These are phyloP conservation scores for Pichia terricola DNA, from an alignment of 1,139 yeast genomes.

Conservation along the genomic window DNA sequence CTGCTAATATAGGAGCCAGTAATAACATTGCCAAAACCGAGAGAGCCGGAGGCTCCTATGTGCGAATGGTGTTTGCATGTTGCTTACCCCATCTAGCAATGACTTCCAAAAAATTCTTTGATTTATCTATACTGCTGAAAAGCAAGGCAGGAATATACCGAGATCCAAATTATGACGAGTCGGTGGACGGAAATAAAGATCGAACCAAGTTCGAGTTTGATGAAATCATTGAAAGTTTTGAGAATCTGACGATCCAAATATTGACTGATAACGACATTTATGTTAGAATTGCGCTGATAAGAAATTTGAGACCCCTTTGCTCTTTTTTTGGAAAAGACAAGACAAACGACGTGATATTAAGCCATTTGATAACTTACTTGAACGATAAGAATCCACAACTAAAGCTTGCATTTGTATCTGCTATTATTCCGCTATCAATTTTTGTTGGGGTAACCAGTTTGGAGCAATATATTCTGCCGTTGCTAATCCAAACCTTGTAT, in stretches of 20 bases:
- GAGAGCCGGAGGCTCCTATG: conserved; percentile 26
- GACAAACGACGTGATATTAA: conserved; percentile 78
- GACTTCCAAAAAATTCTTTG: conserved; percentile 54
- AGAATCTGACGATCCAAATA: conserved; percentile 51
- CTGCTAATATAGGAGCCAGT: neutral
- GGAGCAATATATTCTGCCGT: conserved; percentile 81
- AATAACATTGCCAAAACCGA: neutral
- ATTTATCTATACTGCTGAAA: conserved; percentile 51
- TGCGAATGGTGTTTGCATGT: conserved; percentile 60
- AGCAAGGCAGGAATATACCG: conserved; percentile 21
- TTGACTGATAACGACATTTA: conserved; percentile 59
- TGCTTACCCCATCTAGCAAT: conserved; percentile 64
- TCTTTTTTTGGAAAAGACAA: conserved; percentile 77
- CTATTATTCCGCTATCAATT: conserved; percentile 72
- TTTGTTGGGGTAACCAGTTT: conserved; percentile 73
- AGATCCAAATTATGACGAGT: conserved; percentile 31
- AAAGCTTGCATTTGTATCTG: conserved; percentile 59
- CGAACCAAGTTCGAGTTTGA: conserved; percentile 25
- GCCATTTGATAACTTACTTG: conserved; percentile 84
- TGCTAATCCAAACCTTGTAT: conserved; percentile 69
- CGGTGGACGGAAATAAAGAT: conserved; percentile 4
- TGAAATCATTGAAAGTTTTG: conserved; percentile 39
- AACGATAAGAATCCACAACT: conserved; percentile 69
- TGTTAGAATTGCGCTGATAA: conserved; percentile 63
- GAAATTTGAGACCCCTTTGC: conserved; percentile 66